These are phyloP conservation scores for Fistulina hepatica DNA, from an alignment of 1,284 basidiomycete genomes.

Conservation along the genomic window DNA sequence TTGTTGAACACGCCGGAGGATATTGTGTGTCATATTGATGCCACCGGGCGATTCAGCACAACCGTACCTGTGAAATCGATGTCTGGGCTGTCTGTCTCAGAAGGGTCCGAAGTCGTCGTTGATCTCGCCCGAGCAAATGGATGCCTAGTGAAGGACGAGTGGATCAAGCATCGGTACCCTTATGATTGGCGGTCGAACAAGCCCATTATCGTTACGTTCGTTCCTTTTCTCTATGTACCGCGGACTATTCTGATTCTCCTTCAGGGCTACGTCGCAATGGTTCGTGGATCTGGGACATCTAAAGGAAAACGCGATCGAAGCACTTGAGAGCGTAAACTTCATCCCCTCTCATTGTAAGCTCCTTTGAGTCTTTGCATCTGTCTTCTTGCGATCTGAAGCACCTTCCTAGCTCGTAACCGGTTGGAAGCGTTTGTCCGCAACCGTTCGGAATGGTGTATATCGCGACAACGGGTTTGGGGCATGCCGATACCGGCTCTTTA, in stretches of 20 bases:
- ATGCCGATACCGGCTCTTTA: slow-evolving; percentile 92
- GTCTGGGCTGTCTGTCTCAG: slow-evolving; percentile 60
- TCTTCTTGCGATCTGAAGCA: slow-evolving; percentile 5
- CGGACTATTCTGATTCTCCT: slow-evolving; percentile 1
- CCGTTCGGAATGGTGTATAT: slow-evolving; percentile 99
- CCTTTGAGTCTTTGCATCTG: slow-evolving; percentile 1
- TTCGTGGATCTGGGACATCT: slow-evolving; percentile 87
- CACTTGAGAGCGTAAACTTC: slow-evolving; percentile 69
- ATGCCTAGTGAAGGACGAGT: slow-evolving; percentile 56
- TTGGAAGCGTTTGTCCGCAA: slow-evolving; percentile 78
- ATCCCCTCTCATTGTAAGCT: slow-evolving; percentile 67
- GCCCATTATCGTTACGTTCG: slow-evolving; percentile 83
- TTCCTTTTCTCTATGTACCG: slow-evolving; percentile 8
- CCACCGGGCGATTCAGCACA: slow-evolving; percentile 62
- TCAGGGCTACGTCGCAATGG: slow-evolving; percentile 95
- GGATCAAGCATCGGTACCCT: slow-evolving; percentile 83
- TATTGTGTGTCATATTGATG: slow-evolving; percentile 74
- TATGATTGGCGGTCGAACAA: slow-evolving; percentile 96
- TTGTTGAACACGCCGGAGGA: slow-evolving; percentile 31
- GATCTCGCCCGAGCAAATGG: slow-evolving; percentile 51
- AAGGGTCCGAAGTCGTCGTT: slow-evolving; percentile 61
- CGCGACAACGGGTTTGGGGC: slow-evolving; percentile 95
- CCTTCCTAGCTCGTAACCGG: slow-evolving; percentile 60
- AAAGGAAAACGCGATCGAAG: slow-evolving; percentile 65
- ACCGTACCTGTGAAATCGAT: slow-evolving; percentile 36